These are phyloP conservation scores for Phytophthora hybrid DNA, from an alignment of 352 stramenopile species.

Conservation along the genomic window DNA sequence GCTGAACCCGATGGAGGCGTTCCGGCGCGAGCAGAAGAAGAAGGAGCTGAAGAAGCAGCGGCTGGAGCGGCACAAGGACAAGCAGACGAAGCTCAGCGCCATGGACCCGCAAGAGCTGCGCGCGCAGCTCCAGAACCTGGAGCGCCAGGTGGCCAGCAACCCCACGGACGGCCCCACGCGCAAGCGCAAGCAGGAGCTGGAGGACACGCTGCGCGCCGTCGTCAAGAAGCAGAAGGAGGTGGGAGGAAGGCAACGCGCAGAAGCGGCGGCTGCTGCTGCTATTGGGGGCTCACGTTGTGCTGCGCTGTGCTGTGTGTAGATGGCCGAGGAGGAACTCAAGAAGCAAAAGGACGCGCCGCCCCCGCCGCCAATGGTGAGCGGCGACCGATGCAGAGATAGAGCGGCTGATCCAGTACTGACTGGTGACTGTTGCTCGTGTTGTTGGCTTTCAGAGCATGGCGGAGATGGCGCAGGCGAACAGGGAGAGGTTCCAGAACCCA, in stretches of 20 bases:
- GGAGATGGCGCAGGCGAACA: slow-evolving; percentile 63
- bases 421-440: slow-evolving; percentile 2
- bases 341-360: slow-evolving; percentile 43
- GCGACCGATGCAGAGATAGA: neutral
- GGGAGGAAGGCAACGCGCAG: neutral
- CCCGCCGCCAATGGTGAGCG: slow-evolving; percentile 42
- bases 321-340: slow-evolving; percentile 52
- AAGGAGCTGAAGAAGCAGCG: slow-evolving; percentile 87
- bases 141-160: slow-evolving; percentile 67
- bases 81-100: slow-evolving; percentile 64
- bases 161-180: slow-evolving; percentile 70
- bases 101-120: slow-evolving; percentile 67
- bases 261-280: neutral
- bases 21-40: slow-evolving; percentile 83
- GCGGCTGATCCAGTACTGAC: neutral
- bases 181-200: slow-evolving; percentile 83
- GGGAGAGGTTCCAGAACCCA: slow-evolving; percentile 72
- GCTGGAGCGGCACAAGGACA: slow-evolving; percentile 64
- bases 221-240: slow-evolving; percentile 82
- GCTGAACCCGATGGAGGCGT: slow-evolving; percentile 78
- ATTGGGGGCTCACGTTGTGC: neutral
- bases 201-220: slow-evolving; percentile 70
- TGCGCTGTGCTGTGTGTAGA: slow-evolving; percentile 30
- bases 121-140: slow-evolving; percentile 68
- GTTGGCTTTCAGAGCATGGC: slow-evolving; percentile 50